These are phyloP conservation scores for Cyclanthera cordifolia DNA, from an alignment of 306 rosid species.

Conservation along the genomic window DNA sequence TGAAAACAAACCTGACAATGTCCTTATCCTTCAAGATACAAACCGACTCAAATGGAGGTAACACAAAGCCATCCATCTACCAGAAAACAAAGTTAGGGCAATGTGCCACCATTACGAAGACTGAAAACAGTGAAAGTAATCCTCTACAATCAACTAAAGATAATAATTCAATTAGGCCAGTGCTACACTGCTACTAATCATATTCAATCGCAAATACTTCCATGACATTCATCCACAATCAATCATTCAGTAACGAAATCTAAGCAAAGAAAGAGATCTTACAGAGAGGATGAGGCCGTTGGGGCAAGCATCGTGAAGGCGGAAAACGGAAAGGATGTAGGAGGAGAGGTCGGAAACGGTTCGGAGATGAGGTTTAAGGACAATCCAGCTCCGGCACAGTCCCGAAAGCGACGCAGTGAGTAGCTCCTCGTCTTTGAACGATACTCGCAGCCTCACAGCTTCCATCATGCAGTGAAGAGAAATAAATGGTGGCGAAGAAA, in stretches of 20 bases:
- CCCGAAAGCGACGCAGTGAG: slow-evolving; percentile 54
- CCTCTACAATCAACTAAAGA: not conserved
- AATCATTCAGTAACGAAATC: not conserved
- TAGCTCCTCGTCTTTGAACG: slow-evolving; percentile 38
- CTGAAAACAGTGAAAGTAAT: not conserved
- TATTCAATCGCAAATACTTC: not conserved
- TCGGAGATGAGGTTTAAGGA: slow-evolving; percentile 50
- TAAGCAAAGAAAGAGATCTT: slow-evolving; percentile 12
- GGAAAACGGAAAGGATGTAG: slow-evolving; percentile 32
- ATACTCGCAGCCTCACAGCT: slow-evolving; percentile 49
- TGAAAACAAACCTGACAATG: slow-evolving; percentile 46
- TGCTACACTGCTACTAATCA: not conserved
- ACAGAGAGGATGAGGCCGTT: slow-evolving; percentile 61
- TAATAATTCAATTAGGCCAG: not conserved
- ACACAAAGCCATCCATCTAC: slow-evolving; percentile 91
- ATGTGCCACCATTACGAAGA: not conserved
- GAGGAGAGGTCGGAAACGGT: slow-evolving; percentile 60
- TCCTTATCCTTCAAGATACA: slow-evolving; percentile 74
- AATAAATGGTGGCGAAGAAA: not conserved
- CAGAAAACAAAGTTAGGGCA: slow-evolving; percentile 3
- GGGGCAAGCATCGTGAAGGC: slow-evolving; percentile 52
- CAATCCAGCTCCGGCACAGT: slow-evolving; percentile 62
- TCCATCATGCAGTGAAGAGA: slow-evolving; percentile 22
- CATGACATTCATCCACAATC: not conserved
- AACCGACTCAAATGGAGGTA: slow-evolving; percentile 81